Percentiles rank a stretch among this genome's conserved stretches.
These are phyloP conservation scores for Daldinia grandis DNA, from an alignment of 495 filamentous ascomycete genomes.

Conservation along the genomic window DNA sequence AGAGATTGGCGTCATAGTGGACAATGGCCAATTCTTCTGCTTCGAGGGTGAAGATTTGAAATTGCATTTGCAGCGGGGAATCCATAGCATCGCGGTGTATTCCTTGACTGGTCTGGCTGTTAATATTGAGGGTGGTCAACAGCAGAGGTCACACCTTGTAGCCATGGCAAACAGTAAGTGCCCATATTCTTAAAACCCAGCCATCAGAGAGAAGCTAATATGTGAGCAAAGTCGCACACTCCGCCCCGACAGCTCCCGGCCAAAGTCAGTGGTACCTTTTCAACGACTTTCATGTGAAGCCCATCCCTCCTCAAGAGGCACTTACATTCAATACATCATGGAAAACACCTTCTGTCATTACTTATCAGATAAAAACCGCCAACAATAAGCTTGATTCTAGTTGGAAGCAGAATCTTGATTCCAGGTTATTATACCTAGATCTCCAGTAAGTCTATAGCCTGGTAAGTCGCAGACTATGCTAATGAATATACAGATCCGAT, in stretches of 20 bases:
- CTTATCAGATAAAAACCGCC: conserved; percentile 80
- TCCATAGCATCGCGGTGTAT: conserved; percentile 80
- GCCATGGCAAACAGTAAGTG: conserved; percentile 80
- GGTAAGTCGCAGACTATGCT: conserved; percentile 3
- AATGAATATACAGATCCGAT: conserved; percentile 43
- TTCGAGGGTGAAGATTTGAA: conserved; percentile 88
- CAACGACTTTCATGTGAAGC: conserved; percentile 93
- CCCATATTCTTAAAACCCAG: background rate
- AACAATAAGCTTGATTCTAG: conserved; percentile 80
- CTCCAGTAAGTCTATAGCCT: conserved; percentile 61
- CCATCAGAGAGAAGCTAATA: conserved; percentile 9
- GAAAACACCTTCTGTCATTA: conserved; percentile 88
- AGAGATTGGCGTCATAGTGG: conserved; percentile 87
- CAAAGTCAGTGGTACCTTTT: conserved; percentile 88
- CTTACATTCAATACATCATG: conserved; percentile 85
- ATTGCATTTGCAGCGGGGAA: conserved; percentile 67
- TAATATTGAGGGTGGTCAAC: conserved; percentile 83
- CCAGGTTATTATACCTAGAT: conserved; percentile 81
- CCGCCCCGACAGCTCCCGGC: conserved; percentile 60
- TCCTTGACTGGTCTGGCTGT: conserved; percentile 91
- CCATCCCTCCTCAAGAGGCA: conserved; percentile 80
- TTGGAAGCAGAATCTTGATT: conserved; percentile 87
- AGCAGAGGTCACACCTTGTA: conserved; percentile 89
- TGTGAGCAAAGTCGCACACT: conserved; percentile 68
- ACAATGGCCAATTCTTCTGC: conserved; percentile 83